A percentile compares a stretch with the other conserved stretches of the same genome.
Evolutionary conservation across 1,284 basidiomycete genomes (phyloP).

Genomic region (Ganoderma leucocontextum): DNA sequence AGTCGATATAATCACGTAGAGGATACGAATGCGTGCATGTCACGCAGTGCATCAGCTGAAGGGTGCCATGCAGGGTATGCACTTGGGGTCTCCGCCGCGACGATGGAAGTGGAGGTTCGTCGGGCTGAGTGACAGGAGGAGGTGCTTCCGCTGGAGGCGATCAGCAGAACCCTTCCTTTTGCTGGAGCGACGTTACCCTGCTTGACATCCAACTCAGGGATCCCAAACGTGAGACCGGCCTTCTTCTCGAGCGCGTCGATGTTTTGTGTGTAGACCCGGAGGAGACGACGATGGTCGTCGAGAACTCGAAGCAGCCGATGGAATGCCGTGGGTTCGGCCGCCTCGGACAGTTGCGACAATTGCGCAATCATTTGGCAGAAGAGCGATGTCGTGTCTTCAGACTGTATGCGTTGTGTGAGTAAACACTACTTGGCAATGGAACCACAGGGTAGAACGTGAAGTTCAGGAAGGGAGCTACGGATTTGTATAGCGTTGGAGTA

Average conservation of each 20-base stretch:
- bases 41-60: constrained; percentile 83
- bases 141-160: background rate
- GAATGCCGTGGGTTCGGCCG: constrained; percentile 85
- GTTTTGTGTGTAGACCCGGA: constrained; percentile 95
- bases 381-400: constrained; percentile 75
- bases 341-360: constrained; percentile 76
- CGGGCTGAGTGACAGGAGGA: background rate
- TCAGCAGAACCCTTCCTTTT: constrained; percentile 34
- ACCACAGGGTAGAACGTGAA: background rate
- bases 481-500: no score
- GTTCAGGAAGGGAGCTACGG: background rate
- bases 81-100: constrained; percentile 68
- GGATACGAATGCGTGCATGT: constrained; percentile 80
- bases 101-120: constrained; percentile 45
- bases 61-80: constrained; percentile 93
- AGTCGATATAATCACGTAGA: constrained; percentile 65
- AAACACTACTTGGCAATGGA: no score
- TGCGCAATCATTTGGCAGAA: constrained; percentile 92
- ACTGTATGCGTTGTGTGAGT: constrained; percentile 51
- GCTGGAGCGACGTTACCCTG: constrained; percentile 53
- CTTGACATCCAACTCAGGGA: constrained; percentile 68
- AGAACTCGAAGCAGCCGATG: constrained; percentile 81
- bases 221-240: constrained; percentile 82
- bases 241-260: constrained; percentile 91
- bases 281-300: constrained; percentile 79